Percentiles rank a stretch among this genome's conserved stretches.
Evolutionary conservation across 2,329 filamentous ascomycete genomes (phyloP).

Genomic region (Metarhizium rileyi): DNA sequence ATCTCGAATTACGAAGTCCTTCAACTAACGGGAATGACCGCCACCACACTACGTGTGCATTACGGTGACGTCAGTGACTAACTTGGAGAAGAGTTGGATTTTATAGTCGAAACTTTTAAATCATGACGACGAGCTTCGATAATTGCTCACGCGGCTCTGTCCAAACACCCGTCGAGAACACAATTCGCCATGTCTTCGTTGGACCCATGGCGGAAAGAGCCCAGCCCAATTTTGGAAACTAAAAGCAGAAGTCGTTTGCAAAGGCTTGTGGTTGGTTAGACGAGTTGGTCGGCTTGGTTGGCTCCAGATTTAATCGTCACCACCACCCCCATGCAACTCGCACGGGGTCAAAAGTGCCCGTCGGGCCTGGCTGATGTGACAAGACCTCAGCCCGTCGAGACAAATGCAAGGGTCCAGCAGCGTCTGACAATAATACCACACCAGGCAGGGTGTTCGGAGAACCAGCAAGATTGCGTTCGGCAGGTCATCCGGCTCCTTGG

Average conservation of each 20-base stretch:
- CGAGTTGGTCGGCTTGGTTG: background rate
- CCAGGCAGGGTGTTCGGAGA: conserved; percentile 12
- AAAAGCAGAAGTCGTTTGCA: background rate
- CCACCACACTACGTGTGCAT: too few species aligned
- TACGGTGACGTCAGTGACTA: too few species aligned
- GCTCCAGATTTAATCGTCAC: background rate
- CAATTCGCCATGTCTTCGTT: background rate
- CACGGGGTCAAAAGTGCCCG: conserved; percentile 6
- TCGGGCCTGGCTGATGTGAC: conserved; percentile 5
- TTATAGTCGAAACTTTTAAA: too few species aligned
- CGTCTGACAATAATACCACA: conserved; percentile 2
- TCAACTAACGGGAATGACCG: background rate
- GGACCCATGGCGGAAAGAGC: background rate
- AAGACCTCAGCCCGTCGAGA: background rate
- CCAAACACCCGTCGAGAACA: too few species aligned
- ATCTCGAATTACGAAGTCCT: background rate
- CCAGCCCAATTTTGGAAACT: background rate
- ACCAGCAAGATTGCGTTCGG: conserved; percentile 9
- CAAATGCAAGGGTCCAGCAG: conserved; percentile 7
- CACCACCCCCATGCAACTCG: background rate
- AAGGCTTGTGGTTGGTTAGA: background rate
- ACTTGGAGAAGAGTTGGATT: too few species aligned
- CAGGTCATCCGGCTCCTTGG: conserved; percentile 12
- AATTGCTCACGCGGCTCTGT: background rate
- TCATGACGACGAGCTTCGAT: too few species aligned